Base-by-base conservation (phyloP, 179 eudicot genomes). In the Silene vulgaris region DNA sequence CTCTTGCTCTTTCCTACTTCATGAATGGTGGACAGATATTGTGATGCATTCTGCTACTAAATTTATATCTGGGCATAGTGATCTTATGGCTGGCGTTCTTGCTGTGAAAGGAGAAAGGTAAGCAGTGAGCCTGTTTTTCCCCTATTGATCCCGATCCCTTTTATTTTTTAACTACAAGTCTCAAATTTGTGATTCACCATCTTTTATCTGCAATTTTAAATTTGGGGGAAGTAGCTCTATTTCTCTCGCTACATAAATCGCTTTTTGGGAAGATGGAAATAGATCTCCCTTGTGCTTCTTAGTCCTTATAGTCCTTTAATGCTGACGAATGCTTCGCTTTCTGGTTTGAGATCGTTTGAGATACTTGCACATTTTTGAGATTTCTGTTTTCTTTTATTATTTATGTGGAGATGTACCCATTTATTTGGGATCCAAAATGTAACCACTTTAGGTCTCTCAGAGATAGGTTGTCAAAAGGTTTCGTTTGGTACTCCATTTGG, bases 11-110 rank as follows among this genome's bases (percentile, higher is more conserved):
- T 37, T 40, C 14, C 16, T 40, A 43, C 43, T 14, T 23, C 29
- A 20, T 52, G 63, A 28, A 12, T 64, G 77, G 65, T 69, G 68
- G 54, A 74, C 90, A 95, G 97, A 95, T 79, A 93, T 95, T 78
- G 99, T 95, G 82, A 95, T 95, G 99, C 90, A 90, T 81, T 92
- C 99, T 9, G 97, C 99, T 73, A 95, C 99, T 14, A 95, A 95
- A 81, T 95, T 95, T 80, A 89, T 95, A 75, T 80, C 97, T 76
- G 99, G 99, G 66, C 99, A 95, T 73, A 93, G 97, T 87, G 99
- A 95, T 81, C 81, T 95, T 75, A 95, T 95, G 99, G 97, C 97
- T 4, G 99, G 99, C 5, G 88, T 89, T 71, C 95, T 95, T 84
- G 89, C 97, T 77, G 86, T 95, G 17, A 95, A 87, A 81, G 97